A percentile compares a stretch with the other conserved stretches of the same genome.
phyloP scores from a whole-genome alignment of 345 rosid species.

The Excoecaria agallocha region DNA sequence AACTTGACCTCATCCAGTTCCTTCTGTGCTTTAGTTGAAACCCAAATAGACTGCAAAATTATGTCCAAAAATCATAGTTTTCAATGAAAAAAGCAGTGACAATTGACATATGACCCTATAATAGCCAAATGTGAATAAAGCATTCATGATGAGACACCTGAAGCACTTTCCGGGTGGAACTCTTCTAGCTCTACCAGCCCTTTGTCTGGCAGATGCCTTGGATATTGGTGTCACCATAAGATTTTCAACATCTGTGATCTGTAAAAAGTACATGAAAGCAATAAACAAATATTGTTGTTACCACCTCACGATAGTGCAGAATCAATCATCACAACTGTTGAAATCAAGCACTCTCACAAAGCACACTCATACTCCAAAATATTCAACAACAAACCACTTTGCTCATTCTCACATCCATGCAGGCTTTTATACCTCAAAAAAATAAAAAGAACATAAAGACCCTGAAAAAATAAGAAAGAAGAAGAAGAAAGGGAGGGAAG shows the following conservation, averaged over 20 bases:
- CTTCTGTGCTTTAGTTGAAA: constrained; percentile 64
- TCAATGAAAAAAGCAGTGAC: neutral
- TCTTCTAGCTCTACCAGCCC: constrained; percentile 98
- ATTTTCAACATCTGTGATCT: constrained; percentile 92
- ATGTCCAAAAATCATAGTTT: neutral
- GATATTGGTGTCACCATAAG: constrained; percentile 93
- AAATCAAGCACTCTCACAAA: no score
- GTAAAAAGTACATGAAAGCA: constrained; percentile 19
- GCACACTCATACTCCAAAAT: constrained; percentile 2
- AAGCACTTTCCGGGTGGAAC: constrained; percentile 95
- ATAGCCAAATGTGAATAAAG: neutral
- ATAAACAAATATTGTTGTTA: neutral
- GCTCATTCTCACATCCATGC: neutral
- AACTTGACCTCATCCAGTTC: constrained; percentile 88
- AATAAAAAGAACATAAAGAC: neutral
- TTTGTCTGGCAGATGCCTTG: constrained; percentile 95
- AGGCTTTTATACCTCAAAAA: neutral
- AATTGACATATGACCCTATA: neutral
- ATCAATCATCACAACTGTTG: neutral
- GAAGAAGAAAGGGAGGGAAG: neutral
- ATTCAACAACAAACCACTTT: neutral
- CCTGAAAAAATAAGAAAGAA: no score
- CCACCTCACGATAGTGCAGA: neutral
- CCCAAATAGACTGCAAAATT: constrained; percentile 82
- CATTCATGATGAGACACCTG: constrained; percentile 46